A percentile compares a stretch with the other conserved stretches of the same genome.
phyloP scores from a whole-genome alignment of 2,329 filamentous ascomycete genomes.

The Orbilia javanica region DNA sequence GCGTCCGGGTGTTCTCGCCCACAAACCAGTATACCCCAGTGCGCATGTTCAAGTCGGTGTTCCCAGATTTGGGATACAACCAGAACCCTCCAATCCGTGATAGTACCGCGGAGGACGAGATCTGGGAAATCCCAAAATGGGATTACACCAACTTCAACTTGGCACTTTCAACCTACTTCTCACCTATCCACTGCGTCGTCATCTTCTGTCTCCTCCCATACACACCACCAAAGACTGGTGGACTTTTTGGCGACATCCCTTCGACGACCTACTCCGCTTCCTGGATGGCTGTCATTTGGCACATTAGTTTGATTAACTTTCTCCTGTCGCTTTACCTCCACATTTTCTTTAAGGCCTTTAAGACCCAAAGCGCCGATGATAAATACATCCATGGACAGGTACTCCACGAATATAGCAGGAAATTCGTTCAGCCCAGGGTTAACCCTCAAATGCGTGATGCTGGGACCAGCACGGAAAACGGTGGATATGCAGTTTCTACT shows the following conservation, averaged over 20 bases:
- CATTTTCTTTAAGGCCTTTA: constrained; percentile 79
- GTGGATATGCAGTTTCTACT: constrained; percentile 31
- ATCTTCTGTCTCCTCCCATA: constrained; percentile 91
- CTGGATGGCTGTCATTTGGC: constrained; percentile 88
- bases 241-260: constrained; percentile 17
- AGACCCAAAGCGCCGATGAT: constrained; percentile 86
- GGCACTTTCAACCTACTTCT: constrained; percentile 88
- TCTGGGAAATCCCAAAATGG: constrained; percentile 96
- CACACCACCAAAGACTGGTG: constrained; percentile 60
- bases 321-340: constrained; percentile 83
- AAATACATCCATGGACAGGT: constrained; percentile 90
- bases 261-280: constrained; percentile 74
- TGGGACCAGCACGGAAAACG: constrained; percentile 43
- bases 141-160: constrained; percentile 88
- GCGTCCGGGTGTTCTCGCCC: constrained; percentile 88
- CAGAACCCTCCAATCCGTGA: constrained; percentile 71
- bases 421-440: constrained; percentile 91
- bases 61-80: constrained; percentile 69
- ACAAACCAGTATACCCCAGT: constrained; percentile 83
- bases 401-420: constrained; percentile 93
- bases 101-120: constrained; percentile 79
- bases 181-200: constrained; percentile 89
- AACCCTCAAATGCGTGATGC: constrained; percentile 67
- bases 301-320: constrained; percentile 79
- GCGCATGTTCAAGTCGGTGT: constrained; percentile 76